Evolutionary conservation across 768 basidiomycete species (phyloP).

Genomic region (Lepiota brunneoincarnata): DNA sequence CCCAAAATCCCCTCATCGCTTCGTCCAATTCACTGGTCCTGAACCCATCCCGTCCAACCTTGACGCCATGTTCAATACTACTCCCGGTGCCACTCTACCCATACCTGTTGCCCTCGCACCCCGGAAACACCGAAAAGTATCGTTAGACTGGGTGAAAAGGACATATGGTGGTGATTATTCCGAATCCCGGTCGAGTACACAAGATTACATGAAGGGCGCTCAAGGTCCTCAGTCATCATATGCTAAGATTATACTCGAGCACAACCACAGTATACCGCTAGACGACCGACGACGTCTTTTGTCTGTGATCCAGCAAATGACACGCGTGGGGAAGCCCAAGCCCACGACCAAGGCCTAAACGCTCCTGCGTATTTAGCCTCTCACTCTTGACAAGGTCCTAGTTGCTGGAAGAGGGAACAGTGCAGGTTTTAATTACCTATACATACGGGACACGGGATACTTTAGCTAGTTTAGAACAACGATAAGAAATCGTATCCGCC

Average conservation of each 20-base stretch:
- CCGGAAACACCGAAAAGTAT: background rate
- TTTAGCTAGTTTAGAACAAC: too few species aligned
- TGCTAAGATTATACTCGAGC: conserved; percentile 7
- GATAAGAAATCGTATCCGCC: too few species aligned
- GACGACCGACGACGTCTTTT: background rate
- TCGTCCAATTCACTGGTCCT: conserved; percentile 23
- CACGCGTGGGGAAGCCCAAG: background rate
- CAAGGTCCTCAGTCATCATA: conserved; percentile 1
- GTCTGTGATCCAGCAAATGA: background rate
- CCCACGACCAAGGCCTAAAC: background rate
- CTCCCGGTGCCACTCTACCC: conserved; percentile 6
- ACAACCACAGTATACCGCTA: background rate
- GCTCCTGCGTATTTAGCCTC: background rate
- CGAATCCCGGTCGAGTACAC: background rate
- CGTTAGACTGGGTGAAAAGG: background rate
- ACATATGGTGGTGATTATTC: conserved; percentile 10
- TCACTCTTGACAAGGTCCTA: too few species aligned
- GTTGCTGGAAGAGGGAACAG: too few species aligned
- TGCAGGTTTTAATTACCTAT: too few species aligned
- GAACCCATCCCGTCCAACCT: conserved; percentile 22
- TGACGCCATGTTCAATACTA: conserved; percentile 19
- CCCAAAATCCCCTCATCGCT: conserved; percentile 18
- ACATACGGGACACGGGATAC: too few species aligned
- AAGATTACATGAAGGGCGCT: conserved; percentile 5
- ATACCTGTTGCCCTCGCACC: conserved; percentile 13